phyloP scores from a whole-genome alignment of 768 basidiomycete species.

The Fomitopsis serialis region DNA sequence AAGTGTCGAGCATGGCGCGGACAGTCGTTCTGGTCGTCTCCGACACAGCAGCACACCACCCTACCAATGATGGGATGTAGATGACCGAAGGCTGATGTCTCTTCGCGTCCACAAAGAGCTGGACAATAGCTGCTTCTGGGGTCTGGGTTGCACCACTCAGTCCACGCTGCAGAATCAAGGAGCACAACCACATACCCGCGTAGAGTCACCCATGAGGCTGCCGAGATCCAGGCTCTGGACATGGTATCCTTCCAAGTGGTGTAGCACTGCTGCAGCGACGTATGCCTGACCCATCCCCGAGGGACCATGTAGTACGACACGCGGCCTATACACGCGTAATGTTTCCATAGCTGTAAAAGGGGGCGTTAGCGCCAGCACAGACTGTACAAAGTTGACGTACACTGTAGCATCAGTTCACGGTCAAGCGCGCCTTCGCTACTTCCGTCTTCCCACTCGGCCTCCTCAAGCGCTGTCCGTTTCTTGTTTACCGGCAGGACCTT shows the following conservation, averaged over 20 bases:
- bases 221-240: constrained; percentile 92
- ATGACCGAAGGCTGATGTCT: constrained; percentile 94
- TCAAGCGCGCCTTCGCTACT: constrained; percentile 81
- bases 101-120: constrained; percentile 94
- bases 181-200: constrained; percentile 55
- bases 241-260: constrained; percentile 94
- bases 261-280: constrained; percentile 84
- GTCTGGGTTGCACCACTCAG: constrained; percentile 45
- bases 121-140: constrained; percentile 87
- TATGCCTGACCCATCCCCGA: constrained; percentile 88
- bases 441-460: constrained; percentile 89
- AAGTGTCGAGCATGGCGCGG: constrained; percentile 85
- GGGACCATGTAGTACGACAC: constrained; percentile 76
- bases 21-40: constrained; percentile 84
- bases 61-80: constrained; percentile 84
- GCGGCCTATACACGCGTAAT: constrained; percentile 83
- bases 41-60: constrained; percentile 82
- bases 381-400: constrained; percentile 36
- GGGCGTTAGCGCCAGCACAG: constrained; percentile 5
- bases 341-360: constrained; percentile 75
- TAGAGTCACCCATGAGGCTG: constrained; percentile 81
- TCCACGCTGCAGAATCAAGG: neutral
- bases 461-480: constrained; percentile 81
- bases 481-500: constrained; percentile 78
- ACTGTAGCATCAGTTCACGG: constrained; percentile 82